Conservation (phyloP, 306 rosid genomes). For the Acmispon strigosus region DNA sequence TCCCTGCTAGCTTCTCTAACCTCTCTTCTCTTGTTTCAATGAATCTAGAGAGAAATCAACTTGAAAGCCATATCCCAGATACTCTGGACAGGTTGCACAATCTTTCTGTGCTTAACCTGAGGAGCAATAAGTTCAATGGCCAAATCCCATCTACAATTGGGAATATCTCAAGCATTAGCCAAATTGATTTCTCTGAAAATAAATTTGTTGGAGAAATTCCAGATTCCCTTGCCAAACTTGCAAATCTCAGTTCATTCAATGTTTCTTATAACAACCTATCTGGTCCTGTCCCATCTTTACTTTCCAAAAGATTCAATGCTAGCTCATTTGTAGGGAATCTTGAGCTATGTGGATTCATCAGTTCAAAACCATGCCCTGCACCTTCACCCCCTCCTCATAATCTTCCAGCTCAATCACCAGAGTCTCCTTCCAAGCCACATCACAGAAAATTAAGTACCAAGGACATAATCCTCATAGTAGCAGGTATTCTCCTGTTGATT, state of each 20-base stretch:
- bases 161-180: conserved; percentile 53
- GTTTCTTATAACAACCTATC: conserved; percentile 86
- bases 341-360: conserved; percentile 63
- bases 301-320: conserved; percentile 72
- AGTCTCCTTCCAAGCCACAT: conserved; percentile 21
- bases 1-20: conserved; percentile 57
- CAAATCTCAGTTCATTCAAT: conserved; percentile 65
- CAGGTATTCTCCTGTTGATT: conserved; percentile 59
- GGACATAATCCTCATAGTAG: conserved; percentile 78
- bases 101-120: conserved; percentile 59
- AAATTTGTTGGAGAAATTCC: conserved; percentile 62
- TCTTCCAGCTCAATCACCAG: conserved; percentile 48
- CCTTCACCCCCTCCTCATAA: conserved; percentile 43
- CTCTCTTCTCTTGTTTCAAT: conserved; percentile 51
- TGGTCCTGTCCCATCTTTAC: conserved; percentile 63
- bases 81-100: conserved; percentile 41
- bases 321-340: conserved; percentile 80
- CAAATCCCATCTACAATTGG: conserved; percentile 72
- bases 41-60: conserved; percentile 45
- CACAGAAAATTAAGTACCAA: conserved; percentile 61
- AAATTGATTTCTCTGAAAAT: conserved; percentile 64
- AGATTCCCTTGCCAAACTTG: conserved; percentile 46
- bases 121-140: conserved; percentile 59
- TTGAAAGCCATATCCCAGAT: conserved; percentile 46
- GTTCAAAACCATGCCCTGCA: conserved; percentile 60